Percentiles rank a stretch among this genome's conserved stretches.
Conservation (phyloP, 2,329 filamentous ascomycete species). For the Ophiostoma populinum region DNA sequence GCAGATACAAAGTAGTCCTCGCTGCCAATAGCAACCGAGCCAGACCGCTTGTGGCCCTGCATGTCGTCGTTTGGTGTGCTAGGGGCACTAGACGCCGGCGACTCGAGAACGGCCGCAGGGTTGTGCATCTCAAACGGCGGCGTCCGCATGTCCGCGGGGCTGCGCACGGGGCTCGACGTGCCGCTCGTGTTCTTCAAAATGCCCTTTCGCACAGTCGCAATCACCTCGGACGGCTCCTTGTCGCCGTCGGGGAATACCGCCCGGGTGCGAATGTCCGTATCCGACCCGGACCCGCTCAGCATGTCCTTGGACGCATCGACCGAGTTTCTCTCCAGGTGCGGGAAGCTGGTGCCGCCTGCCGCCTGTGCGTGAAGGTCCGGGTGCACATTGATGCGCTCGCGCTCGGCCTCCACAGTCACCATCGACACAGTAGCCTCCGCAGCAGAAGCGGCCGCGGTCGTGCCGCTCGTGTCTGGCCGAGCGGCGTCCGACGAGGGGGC, state of each 20-base stretch:
- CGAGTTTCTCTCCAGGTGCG: conserved; percentile 68
- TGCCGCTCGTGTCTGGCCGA: conserved; percentile 41
- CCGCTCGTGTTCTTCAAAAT: conserved; percentile 71
- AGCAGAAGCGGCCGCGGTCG: neutral
- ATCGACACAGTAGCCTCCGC: conserved; percentile 71
- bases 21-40: conserved; percentile 56
- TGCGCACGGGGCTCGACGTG: conserved; percentile 49
- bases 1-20: conserved; percentile 83
- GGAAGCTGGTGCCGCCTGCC: conserved; percentile 63
- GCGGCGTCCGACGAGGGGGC: conserved; percentile 53
- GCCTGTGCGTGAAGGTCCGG: conserved; percentile 47
- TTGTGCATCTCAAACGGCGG: conserved; percentile 39
- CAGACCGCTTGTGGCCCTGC: conserved; percentile 46
- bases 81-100: conserved; percentile 69
- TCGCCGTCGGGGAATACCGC: conserved; percentile 89
- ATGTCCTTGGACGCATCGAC: conserved; percentile 43
- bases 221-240: conserved; percentile 73
- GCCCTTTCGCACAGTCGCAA: conserved; percentile 85
- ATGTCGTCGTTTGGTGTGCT: conserved; percentile 74
- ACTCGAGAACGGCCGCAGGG: conserved; percentile 51
- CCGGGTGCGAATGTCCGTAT: conserved; percentile 42
- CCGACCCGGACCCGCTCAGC: conserved; percentile 37
- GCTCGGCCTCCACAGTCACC: conserved; percentile 88
- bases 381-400: conserved; percentile 66
- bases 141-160: conserved; percentile 36